Conservation (phyloP, 257 asterid species). For the Asclepias syriaca region DNA sequence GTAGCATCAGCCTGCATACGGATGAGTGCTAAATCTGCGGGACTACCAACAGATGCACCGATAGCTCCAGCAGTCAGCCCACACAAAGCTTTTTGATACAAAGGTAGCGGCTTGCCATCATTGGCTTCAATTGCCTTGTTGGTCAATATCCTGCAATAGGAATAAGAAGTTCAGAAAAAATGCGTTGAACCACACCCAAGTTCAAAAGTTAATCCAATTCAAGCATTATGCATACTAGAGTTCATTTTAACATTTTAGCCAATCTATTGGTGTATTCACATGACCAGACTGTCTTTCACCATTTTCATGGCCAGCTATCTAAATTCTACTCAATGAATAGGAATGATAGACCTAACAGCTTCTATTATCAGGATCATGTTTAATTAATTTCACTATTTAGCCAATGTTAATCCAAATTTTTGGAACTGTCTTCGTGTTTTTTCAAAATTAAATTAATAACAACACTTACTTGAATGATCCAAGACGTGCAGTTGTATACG, state of each 20-base stretch:
- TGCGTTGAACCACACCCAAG: background rate
- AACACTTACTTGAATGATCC: conserved; percentile 69
- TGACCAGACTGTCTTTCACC: too few relatives aligned
- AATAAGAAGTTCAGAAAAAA: conserved; percentile 1
- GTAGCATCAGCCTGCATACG: conserved; percentile 99
- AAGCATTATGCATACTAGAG: background rate
- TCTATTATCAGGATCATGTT: background rate
- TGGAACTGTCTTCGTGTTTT: background rate
- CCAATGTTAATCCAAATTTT: background rate
- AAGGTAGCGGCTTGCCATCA: conserved; percentile 86
- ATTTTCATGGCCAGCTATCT: too few relatives aligned
- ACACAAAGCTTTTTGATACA: conserved; percentile 91
- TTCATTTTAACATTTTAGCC: too few relatives aligned
- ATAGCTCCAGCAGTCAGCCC: conserved; percentile 98
- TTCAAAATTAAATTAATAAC: background rate
- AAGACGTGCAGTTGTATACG: conserved; percentile 95
- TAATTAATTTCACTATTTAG: background rate
- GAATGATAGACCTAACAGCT: background rate
- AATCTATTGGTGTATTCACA: too few relatives aligned
- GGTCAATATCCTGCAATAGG: conserved; percentile 59
- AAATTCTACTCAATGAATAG: background rate
- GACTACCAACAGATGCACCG: conserved; percentile 87
- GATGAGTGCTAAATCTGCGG: conserved; percentile 93
- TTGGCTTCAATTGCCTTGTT: conserved; percentile 87
- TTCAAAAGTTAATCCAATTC: background rate